phyloP scores from a whole-genome alignment of 176 grass and related monocot species.

The Lolium multiflorum region DNA sequence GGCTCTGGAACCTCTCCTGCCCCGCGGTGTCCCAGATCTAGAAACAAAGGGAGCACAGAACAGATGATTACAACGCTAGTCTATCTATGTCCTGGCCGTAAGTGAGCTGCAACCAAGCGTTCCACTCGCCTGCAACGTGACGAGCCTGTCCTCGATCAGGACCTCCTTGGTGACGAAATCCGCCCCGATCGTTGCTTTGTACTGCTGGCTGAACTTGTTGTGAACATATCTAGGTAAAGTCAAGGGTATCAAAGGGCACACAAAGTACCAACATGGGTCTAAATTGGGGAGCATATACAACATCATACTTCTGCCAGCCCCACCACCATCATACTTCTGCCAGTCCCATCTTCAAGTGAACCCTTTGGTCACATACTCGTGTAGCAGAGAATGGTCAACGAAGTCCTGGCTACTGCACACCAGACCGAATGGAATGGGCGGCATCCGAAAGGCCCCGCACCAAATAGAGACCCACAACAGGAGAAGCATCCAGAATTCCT shows the following conservation, averaged over 20 bases:
- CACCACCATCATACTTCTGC: no score
- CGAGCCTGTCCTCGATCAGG: slow-evolving; percentile 95
- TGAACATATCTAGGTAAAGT: slow-evolving; percentile 88
- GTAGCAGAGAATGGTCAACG: not conserved
- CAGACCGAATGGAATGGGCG: not conserved
- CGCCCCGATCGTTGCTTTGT: slow-evolving; percentile 98
- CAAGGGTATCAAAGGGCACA: slow-evolving; percentile 45
- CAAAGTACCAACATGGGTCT: no score
- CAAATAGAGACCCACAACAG: no score
- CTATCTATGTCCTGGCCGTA: not conserved
- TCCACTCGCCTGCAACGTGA: slow-evolving; percentile 86
- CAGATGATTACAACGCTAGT: not conserved
- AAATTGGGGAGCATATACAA: not conserved
- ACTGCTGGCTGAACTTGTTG: slow-evolving; percentile 98
- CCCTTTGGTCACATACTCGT: not conserved
- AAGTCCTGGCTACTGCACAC: not conserved
- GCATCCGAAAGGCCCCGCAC: no score
- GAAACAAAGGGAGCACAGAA: slow-evolving; percentile 24
- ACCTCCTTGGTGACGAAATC: slow-evolving; percentile 99
- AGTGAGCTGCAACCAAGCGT: slow-evolving; percentile 22
- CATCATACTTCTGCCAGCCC: not conserved
- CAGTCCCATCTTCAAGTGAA: not conserved
- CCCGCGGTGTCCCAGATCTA: slow-evolving; percentile 99
- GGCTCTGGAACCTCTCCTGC: slow-evolving; percentile 99
- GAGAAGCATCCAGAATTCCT: no score